A percentile compares a stretch with the other conserved stretches of the same genome.
These are phyloP conservation scores for Globisporangium spinosum DNA, from an alignment of 352 stramenopile genomes.

Conservation along the genomic window DNA sequence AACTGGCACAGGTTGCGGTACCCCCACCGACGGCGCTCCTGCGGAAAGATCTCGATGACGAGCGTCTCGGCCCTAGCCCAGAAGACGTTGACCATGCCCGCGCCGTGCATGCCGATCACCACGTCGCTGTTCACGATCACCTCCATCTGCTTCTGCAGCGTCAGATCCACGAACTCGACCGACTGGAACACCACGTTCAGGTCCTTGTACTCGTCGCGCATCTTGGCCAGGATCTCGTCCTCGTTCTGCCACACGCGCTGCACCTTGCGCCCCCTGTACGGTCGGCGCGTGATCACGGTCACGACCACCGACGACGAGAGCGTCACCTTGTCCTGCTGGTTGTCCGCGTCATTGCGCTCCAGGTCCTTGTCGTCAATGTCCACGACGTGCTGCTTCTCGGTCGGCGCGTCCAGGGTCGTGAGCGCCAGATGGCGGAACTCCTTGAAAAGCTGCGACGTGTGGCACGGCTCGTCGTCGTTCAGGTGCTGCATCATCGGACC, in stretches of 20 bases:
- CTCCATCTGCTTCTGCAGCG: constrained; percentile 58
- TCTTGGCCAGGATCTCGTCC: constrained; percentile 43
- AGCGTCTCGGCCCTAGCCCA: constrained; percentile 50
- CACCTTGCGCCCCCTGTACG: constrained; percentile 44
- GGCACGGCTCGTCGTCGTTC: constrained; percentile 57
- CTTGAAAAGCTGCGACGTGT: constrained; percentile 42
- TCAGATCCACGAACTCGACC: constrained; percentile 60
- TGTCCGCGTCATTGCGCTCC: constrained; percentile 1
- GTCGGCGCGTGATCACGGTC: constrained; percentile 55
- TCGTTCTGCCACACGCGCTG: constrained; percentile 69
- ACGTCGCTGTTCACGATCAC: constrained; percentile 64
- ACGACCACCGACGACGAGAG: constrained; percentile 20
- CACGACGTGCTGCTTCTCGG: constrained; percentile 3
- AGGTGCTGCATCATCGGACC: constrained; percentile 72
- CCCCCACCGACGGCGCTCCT: constrained; percentile 45
- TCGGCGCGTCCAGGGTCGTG: constrained; percentile 10
- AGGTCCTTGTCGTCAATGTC: background rate
- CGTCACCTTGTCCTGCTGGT: background rate
- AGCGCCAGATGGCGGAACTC: constrained; percentile 42
- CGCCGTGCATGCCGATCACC: constrained; percentile 81
- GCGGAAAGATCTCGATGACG: constrained; percentile 78
- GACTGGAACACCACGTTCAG: constrained; percentile 43
- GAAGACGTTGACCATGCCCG: constrained; percentile 72
- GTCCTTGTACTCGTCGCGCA: constrained; percentile 35
- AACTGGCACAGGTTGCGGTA: constrained; percentile 79